phyloP scores from a whole-genome alignment of 2,329 filamentous ascomycete species.

The Lecanicillium sp. region DNA sequence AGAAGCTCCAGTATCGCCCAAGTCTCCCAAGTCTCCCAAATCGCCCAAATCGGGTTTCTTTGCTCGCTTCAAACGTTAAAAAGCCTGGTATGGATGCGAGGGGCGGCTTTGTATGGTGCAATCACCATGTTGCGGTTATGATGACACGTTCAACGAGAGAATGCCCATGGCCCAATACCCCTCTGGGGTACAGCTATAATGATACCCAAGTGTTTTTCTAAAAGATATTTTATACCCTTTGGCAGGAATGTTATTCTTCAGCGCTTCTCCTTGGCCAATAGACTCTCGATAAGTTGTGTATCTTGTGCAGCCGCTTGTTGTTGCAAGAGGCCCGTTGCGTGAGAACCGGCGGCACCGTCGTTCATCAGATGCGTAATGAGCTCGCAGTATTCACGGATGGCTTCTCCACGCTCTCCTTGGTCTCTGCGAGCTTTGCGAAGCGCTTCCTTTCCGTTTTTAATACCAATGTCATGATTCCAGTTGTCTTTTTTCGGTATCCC shows the following conservation, averaged over 20 bases:
- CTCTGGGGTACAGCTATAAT: no score
- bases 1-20: constrained; percentile 9
- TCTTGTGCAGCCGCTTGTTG: constrained; percentile 39
- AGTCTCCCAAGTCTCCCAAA: constrained; percentile 17
- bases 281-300: constrained; percentile 36
- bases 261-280: constrained; percentile 38
- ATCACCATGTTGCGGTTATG: no score
- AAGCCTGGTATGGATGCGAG: no score
- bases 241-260: constrained; percentile 11
- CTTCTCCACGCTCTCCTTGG: constrained; percentile 48
- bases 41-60: constrained; percentile 31
- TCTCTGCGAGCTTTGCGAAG: constrained; percentile 41
- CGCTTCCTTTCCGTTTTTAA: constrained; percentile 45
- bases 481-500: constrained; percentile 25
- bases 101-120: no score
- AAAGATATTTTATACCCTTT: not conserved
- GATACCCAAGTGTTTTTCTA: not conserved
- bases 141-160: not conserved
- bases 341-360: constrained; percentile 18
- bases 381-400: constrained; percentile 51
- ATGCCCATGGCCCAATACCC: not conserved
- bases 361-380: constrained; percentile 43
- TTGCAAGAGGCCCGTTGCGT: constrained; percentile 30
- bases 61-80: constrained; percentile 33
- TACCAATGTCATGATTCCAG: constrained; percentile 52